These are phyloP conservation scores for Hylodesmum podocarpum DNA, from an alignment of 306 rosid genomes.

Conservation along the genomic window DNA sequence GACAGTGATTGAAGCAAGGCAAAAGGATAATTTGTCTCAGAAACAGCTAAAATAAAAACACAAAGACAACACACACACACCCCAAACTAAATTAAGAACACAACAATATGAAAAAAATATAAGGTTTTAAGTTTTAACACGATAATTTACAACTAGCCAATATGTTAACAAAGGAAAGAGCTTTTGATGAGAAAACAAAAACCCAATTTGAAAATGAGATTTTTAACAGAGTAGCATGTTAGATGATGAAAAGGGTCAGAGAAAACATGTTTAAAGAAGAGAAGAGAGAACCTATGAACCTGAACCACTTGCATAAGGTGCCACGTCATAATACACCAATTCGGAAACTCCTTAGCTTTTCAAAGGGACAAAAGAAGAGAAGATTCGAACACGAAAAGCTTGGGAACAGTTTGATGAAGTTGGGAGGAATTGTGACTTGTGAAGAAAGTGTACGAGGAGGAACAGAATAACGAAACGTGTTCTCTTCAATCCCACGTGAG, in stretches of 20 bases:
- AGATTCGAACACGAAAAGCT: constrained; percentile 29
- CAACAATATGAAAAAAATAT: not conserved
- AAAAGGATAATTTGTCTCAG: constrained; percentile 10
- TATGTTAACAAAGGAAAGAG: not conserved
- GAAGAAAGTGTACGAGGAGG: constrained; percentile 19
- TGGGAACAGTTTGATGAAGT: not conserved
- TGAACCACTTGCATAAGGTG: not conserved
- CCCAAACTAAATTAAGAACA: not conserved
- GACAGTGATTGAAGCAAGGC: not conserved
- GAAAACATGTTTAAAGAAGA: constrained; percentile 28
- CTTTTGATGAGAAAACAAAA: constrained; percentile 21
- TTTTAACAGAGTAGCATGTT: not conserved
- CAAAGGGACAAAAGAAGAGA: not conserved
- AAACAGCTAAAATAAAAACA: not conserved
- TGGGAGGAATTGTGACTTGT: not conserved
- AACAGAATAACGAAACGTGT: constrained; percentile 34
- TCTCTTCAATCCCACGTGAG: not conserved
- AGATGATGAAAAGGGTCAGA: constrained; percentile 5
- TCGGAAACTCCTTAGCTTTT: not conserved
- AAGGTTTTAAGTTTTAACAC: not conserved
- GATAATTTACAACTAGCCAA: not conserved
- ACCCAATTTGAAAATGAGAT: not conserved
- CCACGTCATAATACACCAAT: not conserved
- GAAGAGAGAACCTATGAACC: constrained; percentile 18
- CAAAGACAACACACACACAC: not conserved